Evolutionary conservation across 495 filamentous ascomycete genomes (phyloP), one percentile per base, ranked within the genome.

Genomic region (Trichoderma asperelloides): DNA sequence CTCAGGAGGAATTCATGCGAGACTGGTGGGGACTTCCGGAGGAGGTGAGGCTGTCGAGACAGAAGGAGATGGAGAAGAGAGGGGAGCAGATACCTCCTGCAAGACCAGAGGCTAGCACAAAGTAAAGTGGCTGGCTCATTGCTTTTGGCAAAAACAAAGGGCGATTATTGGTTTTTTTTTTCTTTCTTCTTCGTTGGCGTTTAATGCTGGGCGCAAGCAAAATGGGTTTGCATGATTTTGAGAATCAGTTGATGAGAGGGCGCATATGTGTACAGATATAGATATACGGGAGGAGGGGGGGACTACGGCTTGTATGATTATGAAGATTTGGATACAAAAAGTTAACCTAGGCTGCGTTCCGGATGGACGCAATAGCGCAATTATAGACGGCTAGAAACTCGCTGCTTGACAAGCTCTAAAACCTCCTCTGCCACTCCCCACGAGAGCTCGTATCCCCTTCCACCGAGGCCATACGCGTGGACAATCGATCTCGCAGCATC

Each of bases 391-490:
- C 45, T 55, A 41, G 55, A 67, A 27, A 62, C 55, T 60, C 55
- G 23, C 55, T 60, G 55, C 55, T 60, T 60, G 27, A 60, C 64
- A 63, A 60, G 33, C 62, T 12, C 39, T 21, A 47, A 7, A 1
- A 81, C 80, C 7, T 65, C 75, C 39, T 80, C 75, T 0, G 81
- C 81, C 28, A 80, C 77, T 0, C 79, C 81, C 80, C 80, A 83
- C 8, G 76, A 79, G 13, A 81, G 67, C 74, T 82, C 81, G 68
- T 81, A 88, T 0, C 87, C 87, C 43, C 87, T 76, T 7, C 86
- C 87, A 16, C 86, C 87, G 66, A 85, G 75, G 16, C 87, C 87
- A 72, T 88, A 89, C 7, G 84, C 86, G 78, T 89, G 86, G 49
- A 89, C 80, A 21, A 88, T 73, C 27, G 74, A 74, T 65, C 72